These are phyloP conservation scores for Gossypium arboreum DNA, from an alignment of 345 rosid species.

Conservation along the genomic window DNA sequence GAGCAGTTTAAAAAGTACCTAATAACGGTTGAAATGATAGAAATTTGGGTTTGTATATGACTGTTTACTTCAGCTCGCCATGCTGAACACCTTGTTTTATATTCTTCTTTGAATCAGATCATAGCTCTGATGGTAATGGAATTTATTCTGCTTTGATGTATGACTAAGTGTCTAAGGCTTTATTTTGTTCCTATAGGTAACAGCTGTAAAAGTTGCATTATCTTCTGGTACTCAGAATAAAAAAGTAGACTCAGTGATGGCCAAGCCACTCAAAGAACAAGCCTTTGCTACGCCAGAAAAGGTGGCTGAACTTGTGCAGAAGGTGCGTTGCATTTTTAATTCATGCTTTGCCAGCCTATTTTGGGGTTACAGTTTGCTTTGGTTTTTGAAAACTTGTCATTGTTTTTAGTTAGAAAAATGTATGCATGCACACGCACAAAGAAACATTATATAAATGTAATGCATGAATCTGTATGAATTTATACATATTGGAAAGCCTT, in stretches of 20 bases:
- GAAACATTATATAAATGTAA: background rate
- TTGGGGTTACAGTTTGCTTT: background rate
- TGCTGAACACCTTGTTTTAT: background rate
- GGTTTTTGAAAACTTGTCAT: background rate
- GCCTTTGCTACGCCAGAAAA: constrained; percentile 94
- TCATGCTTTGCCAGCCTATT: background rate
- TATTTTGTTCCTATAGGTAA: constrained; percentile 51
- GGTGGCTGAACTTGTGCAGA: constrained; percentile 91
- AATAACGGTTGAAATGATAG: background rate
- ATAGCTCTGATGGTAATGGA: background rate
- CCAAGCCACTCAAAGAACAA: constrained; percentile 89
- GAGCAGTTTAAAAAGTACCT: background rate
- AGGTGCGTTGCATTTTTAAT: constrained; percentile 44
- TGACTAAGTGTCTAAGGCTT: background rate
- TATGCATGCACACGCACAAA: background rate
- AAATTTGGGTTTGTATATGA: background rate
- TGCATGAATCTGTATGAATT: background rate
- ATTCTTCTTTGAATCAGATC: background rate
- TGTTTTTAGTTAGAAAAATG: background rate
- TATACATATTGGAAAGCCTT: background rate
- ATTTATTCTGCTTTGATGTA: background rate
- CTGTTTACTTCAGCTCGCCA: background rate
- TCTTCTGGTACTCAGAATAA: constrained; percentile 59
- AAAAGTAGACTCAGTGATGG: constrained; percentile 59
- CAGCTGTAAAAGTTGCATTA: constrained; percentile 78